Evolutionary conservation across 2,329 filamentous ascomycete species (phyloP).

Genomic region (Colletotrichum sp.): DNA sequence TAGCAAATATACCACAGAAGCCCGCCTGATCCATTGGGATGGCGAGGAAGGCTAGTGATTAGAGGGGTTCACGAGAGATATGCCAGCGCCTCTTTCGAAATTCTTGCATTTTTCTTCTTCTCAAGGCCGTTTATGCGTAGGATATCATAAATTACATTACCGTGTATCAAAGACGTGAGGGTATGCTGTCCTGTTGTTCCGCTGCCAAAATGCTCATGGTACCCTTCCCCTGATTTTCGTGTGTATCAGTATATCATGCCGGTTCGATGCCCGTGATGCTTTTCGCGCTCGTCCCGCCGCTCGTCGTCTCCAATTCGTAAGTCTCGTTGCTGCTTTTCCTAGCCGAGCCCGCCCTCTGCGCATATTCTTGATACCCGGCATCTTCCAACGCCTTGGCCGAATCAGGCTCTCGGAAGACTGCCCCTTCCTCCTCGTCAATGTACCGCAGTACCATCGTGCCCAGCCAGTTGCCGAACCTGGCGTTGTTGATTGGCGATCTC

Average conservation of each 20-base stretch:
- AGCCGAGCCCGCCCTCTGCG: background rate
- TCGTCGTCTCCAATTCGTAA: background rate
- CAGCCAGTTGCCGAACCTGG: conserved; percentile 3
- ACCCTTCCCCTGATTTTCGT: background rate
- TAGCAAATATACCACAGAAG: too few relatives aligned
- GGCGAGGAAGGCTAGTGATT: background rate
- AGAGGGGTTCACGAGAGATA: background rate
- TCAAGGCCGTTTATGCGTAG: background rate
- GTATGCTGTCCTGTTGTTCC: background rate
- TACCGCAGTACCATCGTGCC: conserved; percentile 7
- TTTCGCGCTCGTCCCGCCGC: background rate
- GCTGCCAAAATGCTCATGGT: background rate
- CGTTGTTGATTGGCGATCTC: background rate
- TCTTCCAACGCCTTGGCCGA: background rate
- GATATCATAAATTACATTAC: background rate
- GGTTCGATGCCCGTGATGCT: background rate
- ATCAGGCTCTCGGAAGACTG: background rate
- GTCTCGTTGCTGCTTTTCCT: background rate
- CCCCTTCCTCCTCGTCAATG: conserved; percentile 2
- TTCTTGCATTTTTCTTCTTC: background rate
- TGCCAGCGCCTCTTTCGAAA: background rate
- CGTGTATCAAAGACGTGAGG: background rate
- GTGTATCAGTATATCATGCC: background rate
- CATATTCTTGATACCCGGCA: background rate
- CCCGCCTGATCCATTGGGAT: background rate